phyloP scores from a whole-genome alignment of 495 filamentous ascomycete species.

The Penicillium parvum region DNA sequence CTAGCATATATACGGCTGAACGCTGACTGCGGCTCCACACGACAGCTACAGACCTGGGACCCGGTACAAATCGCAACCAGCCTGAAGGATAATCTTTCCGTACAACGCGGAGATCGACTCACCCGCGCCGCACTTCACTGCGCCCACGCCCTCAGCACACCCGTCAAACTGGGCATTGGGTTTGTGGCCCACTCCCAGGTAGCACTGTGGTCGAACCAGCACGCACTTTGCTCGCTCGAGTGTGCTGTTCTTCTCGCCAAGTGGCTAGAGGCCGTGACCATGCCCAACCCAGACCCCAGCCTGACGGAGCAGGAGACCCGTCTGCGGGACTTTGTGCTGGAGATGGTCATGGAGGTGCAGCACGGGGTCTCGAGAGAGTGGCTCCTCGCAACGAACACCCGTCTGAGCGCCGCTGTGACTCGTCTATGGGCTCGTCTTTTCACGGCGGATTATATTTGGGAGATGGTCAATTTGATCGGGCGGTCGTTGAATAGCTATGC shows the following conservation, averaged over 20 bases:
- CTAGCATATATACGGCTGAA: slow-evolving; percentile 66
- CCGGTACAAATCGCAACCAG: slow-evolving; percentile 55
- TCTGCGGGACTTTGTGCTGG: slow-evolving; percentile 57
- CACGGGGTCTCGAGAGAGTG: slow-evolving; percentile 50
- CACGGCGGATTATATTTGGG: slow-evolving; percentile 63
- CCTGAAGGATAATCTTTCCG: slow-evolving; percentile 53
- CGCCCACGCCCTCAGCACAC: slow-evolving; percentile 63
- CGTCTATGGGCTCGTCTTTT: slow-evolving; percentile 66
- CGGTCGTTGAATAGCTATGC: slow-evolving; percentile 60
- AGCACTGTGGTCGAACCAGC: slow-evolving; percentile 67
- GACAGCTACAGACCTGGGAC: slow-evolving; percentile 59
- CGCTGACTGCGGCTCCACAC: slow-evolving; percentile 58
- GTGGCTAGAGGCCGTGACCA: slow-evolving; percentile 46
- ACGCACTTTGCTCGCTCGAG: slow-evolving; percentile 64
- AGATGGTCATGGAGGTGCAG: slow-evolving; percentile 64
- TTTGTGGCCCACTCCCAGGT: slow-evolving; percentile 67
- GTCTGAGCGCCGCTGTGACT: slow-evolving; percentile 59
- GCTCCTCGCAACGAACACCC: slow-evolving; percentile 48
- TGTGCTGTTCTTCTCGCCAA: slow-evolving; percentile 62
- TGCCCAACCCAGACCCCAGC: slow-evolving; percentile 25
- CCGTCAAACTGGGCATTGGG: slow-evolving; percentile 64
- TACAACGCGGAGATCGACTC: slow-evolving; percentile 53
- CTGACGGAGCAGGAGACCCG: slow-evolving; percentile 54
- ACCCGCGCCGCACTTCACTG: slow-evolving; percentile 61
- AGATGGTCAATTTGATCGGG: slow-evolving; percentile 61